Evolutionary conservation across 306 rosid species (phyloP), one percentile per base, ranked within the genome.

Genomic region (Urtica urens): DNA sequence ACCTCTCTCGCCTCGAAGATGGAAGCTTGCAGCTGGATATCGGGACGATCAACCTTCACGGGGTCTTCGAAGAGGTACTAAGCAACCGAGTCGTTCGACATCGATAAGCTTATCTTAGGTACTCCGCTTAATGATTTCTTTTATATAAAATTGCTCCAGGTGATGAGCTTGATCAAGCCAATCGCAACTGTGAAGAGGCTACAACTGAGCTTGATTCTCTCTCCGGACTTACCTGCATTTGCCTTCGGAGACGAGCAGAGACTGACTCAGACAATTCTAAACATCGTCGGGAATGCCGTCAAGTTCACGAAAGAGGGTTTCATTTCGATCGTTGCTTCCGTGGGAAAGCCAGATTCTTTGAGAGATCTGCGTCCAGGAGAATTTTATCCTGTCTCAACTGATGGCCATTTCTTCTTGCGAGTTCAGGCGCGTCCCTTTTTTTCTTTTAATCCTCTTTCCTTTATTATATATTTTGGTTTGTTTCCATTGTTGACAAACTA

Each of bases 1-100:
- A 90, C 71, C 99, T 90, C 62, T 90, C 99, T 48, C 64, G 81
- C 63, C 87, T 90, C 42, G 99, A 90, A 68, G 99, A 90, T 63
- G 95, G 95, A 35, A 90, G 93, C 66, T 78, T 90, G 34, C 82
- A 82, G 60, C 74, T 90, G 38, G 92, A 90, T 49, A 67, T 49
- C 52, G 81, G 68, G 65, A 71, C 54, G 27, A 62, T 90, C 65
- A 79, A 85, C 62, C 99, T 90, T 50, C 95, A 81, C 51, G 78
- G 72, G 23, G 63, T 81, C 41, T 68, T 88, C 68, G 76, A 68
- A 68, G 95, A 81, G 90, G 95, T 77, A 55, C n/a, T 35, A 35
- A 35, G 40, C 10, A 31, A 31, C 7, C 13, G 37, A 31, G 13
- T 7, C 37, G 7, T n/a, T n/a, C n/a, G n/a, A n/a, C n/a, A n/a